Base-by-base conservation (phyloP, 2,329 filamentous ascomycete species). In the Fusarium pseudonygamai region DNA sequence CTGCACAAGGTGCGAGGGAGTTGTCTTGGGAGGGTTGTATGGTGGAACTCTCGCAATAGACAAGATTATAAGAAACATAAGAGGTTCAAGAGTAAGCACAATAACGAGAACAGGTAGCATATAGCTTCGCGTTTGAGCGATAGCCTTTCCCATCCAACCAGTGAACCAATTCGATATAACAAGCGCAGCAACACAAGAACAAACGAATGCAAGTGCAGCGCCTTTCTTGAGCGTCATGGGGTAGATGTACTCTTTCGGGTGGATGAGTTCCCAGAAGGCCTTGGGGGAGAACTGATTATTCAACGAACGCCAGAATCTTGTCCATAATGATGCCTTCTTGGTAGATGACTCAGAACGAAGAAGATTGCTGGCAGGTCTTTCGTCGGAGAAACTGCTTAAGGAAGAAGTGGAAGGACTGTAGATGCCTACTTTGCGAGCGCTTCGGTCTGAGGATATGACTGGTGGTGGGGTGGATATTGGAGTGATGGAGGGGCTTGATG, bases 61-160 rank as follows among this genome's bases (percentile, higher is more conserved):
- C 4, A 64, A 10, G 7, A 64, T 64, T 14, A 62, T 64, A 28
- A 64, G 57, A n/a, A 62, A 64, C 57, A 64, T 64, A 4, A 62
- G 62, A 16, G 60, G 60, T 12, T 64, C 60, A 8, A 64, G 43
- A 7, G 60, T 64, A 9, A 64, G 60, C 4, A 64, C 60, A 15
- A 64, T 64, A 4, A 64, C 56, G 4, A 64, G 36, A 14, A 64
- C 60, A 24, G 60, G 56, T 1, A 64, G 6, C 56, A 64, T 64
- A 22, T 64, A 64, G 10, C 56, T 36, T 0, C 56, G 56, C 22
- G 60, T 64, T 3, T 64, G 60, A 22, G 60, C 43, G 13, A 64
- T 61, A 3, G 60, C 60, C 3, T 61, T 49, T 0, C 26, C 36
- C 60, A 64, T 61, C 60, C 56, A 64, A 4, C 39, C 28, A 2